Percentiles rank a stretch among this genome's conserved stretches.
phyloP scores from a whole-genome alignment of 2,329 filamentous ascomycete species.

The Bipolaris sorokiniana region DNA sequence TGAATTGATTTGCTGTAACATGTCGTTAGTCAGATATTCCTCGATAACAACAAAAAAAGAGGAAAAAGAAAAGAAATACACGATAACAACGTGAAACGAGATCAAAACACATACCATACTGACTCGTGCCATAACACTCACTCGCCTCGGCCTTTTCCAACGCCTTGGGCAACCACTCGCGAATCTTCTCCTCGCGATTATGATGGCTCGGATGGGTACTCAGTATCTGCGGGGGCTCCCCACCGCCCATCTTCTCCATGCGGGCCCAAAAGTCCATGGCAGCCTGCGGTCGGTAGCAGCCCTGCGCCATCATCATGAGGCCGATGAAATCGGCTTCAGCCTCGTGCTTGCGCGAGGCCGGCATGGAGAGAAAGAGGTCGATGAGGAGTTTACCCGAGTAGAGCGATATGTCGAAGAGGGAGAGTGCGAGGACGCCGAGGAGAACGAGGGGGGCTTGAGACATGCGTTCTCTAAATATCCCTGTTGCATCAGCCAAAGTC shows the following conservation, averaged over 20 bases:
- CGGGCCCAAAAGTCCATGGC: constrained; percentile 67
- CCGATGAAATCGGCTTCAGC: constrained; percentile 82
- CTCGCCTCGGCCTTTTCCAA: constrained; percentile 45
- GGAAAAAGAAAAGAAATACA: not conserved
- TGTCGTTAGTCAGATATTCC: not conserved
- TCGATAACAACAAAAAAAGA: not conserved
- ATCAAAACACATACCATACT: constrained; percentile 24
- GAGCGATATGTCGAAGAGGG: constrained; percentile 52
- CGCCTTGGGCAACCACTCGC: constrained; percentile 60
- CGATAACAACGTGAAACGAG: not conserved
- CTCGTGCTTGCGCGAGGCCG: constrained; percentile 74
- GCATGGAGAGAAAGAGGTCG: constrained; percentile 69
- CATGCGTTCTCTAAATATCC: constrained; percentile 60
- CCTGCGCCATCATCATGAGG: constrained; percentile 81
- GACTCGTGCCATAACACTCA: constrained; percentile 33
- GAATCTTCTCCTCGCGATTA: constrained; percentile 69
- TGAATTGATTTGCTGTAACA: constrained; percentile 14
- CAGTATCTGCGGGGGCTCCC: constrained; percentile 70
- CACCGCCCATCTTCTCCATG: constrained; percentile 63
- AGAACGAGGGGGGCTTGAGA: constrained; percentile 53
- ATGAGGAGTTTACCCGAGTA: constrained; percentile 54
- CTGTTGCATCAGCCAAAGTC: constrained; percentile 2
- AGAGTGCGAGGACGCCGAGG: constrained; percentile 46
- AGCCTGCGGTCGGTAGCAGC: constrained; percentile 74
- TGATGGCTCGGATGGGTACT: constrained; percentile 78